These are phyloP conservation scores for Daedalea quercina DNA, from an alignment of 768 basidiomycete species.

Conservation along the genomic window DNA sequence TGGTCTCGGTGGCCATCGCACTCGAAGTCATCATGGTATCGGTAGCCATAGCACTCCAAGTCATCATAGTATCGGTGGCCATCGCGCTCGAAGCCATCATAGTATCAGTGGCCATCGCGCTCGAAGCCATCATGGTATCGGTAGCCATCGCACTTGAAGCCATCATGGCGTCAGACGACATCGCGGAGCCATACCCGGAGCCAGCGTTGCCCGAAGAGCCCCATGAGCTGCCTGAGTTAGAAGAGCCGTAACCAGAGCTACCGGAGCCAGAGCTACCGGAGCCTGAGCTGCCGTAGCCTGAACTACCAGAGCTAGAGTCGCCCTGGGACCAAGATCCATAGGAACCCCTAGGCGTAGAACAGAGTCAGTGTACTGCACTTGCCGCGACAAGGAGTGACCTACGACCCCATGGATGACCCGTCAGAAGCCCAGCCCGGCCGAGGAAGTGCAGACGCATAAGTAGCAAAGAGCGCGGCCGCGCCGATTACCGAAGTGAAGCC, in stretches of 20 bases:
- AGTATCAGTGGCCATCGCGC: not conserved
- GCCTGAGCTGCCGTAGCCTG: not conserved
- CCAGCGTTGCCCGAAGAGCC: not conserved
- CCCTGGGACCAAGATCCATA: slow-evolving; percentile 10
- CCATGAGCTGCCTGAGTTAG: not conserved
- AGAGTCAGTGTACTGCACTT: no score
- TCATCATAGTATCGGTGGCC: not conserved
- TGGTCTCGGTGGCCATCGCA: slow-evolving; percentile 3
- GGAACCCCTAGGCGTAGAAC: no score
- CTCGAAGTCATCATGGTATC: not conserved
- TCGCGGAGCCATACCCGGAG: not conserved
- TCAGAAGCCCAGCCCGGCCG: slow-evolving; percentile 33
- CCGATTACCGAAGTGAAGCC: slow-evolving; percentile 47
- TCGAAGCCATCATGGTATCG: not conserved
- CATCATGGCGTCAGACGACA: not conserved
- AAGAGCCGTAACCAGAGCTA: slow-evolving; percentile 4
- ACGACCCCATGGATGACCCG: not conserved
- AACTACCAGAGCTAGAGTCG: slow-evolving; percentile 20
- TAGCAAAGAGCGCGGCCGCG: slow-evolving; percentile 46
- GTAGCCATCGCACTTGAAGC: not conserved
- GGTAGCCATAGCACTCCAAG: not conserved
- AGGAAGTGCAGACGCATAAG: slow-evolving; percentile 43
- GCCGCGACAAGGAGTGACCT: not conserved
- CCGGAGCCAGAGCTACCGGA: slow-evolving; percentile 19
- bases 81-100: not conserved